A percentile compares a stretch with the other conserved stretches of the same genome.
Evolutionary conservation across 164 flowering plant genomes (phyloP).

Genomic region (Saururus chinensis): DNA sequence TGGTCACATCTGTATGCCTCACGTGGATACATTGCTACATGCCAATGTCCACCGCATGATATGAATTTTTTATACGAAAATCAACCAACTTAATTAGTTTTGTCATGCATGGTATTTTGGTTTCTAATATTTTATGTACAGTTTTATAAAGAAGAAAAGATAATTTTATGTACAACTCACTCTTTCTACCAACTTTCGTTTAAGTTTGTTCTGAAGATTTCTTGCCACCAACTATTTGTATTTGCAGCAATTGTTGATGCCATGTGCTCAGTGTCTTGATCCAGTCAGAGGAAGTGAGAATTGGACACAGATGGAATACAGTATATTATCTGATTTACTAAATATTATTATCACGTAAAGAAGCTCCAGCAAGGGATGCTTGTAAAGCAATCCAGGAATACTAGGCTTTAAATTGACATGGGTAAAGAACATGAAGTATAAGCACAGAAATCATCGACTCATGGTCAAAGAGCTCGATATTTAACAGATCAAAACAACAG

Average conservation of each 20-base stretch:
- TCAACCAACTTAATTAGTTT: background rate
- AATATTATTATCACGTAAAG: too few species aligned
- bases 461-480: too few species aligned
- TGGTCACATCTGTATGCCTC: background rate
- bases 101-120: background rate
- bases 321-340: too few species aligned
- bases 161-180: background rate
- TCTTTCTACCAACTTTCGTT: background rate
- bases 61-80: background rate
- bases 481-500: too few species aligned
- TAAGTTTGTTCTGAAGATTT: background rate
- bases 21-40: background rate
- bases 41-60: background rate
- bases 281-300: background rate
- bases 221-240: background rate
- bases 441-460: too few species aligned
- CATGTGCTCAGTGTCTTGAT: background rate
- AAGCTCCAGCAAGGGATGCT: too few species aligned
- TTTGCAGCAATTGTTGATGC: background rate
- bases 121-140: too few species aligned
- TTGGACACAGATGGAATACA: background rate
- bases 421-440: too few species aligned
- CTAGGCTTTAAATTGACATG: too few species aligned
- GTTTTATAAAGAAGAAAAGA: too few species aligned
- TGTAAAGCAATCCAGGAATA: too few species aligned